phyloP scores from a whole-genome alignment of 106 monocot species.

The Dendrobium chrysotoxum region DNA sequence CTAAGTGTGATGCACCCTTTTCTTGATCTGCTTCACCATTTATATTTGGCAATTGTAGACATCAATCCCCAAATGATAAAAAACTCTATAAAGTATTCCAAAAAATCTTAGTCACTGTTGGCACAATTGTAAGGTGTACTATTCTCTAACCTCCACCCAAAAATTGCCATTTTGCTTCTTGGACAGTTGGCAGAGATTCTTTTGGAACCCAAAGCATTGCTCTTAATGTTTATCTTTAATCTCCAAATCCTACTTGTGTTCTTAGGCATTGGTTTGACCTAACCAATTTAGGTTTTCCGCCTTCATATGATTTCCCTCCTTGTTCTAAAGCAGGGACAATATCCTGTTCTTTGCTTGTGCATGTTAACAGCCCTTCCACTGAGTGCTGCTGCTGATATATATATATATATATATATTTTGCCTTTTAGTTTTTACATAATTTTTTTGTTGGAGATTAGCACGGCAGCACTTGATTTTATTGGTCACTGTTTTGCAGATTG shows the following conservation, averaged over 20 bases:
- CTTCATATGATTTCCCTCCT: not conserved
- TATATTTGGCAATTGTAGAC: not conserved
- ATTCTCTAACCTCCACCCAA: no score
- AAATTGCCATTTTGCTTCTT: no score
- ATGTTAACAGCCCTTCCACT: not conserved
- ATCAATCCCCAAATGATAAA: not conserved
- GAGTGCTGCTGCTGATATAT: not conserved
- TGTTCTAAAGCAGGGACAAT: not conserved
- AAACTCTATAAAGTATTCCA: not conserved
- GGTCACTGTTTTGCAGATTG: conserved; percentile 40
- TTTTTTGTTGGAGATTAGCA: not conserved
- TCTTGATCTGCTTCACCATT: not conserved
- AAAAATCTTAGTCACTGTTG: no score
- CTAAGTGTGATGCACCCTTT: not conserved
- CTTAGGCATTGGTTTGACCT: no score
- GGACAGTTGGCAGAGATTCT: no score
- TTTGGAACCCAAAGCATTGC: no score
- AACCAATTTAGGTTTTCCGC: not conserved
- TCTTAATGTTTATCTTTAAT: no score
- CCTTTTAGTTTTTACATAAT: not conserved
- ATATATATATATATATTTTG: no score
- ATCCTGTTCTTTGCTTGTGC: not conserved
- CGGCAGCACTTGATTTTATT: conserved; percentile 1
- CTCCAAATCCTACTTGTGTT: no score
- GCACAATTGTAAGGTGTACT: no score